Evolutionary conservation across 352 stramenopile species (phyloP), one percentile per base, ranked within the genome.

Genomic region (Blastocystis sp.): DNA sequence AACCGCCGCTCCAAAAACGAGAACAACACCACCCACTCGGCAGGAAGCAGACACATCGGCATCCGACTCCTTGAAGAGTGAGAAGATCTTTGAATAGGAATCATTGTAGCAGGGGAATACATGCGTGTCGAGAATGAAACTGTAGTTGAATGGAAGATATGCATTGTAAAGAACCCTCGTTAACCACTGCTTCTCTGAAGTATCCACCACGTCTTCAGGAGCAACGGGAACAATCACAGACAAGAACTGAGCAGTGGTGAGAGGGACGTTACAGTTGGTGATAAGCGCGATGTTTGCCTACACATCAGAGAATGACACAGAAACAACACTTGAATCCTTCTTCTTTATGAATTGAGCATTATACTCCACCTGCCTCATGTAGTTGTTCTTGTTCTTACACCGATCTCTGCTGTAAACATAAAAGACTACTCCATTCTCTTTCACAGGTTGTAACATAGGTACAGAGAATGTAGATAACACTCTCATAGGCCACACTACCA

Each of bases 121-220:
- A 42, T 71, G 64, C 43, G 64, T 40, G 24, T 71, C 64, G 24
- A 71, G n/a, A 3, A 38, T 38, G 24, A 71, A 71, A 40, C 43
- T 71, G n/a, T 48, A 11, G 34, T 43, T 9, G 24, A 71, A 71
- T 17, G 64, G 64, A 71, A 38, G 64, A 71, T 71, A 71, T 3
- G 64, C 64, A 10, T 71, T 71, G n/a, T 71, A 71, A 17, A 71
- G 43, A n/a, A 71, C 45, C 1, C 64, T n/a, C 34, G 64, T 71
- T 21, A 38, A 21, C 64, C 64, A 71, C 45, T 71, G 64, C 17
- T 60, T 60, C 7, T 17, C 52, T 21, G 14, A 71, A 7, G 24
- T 11, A 71, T 17, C 24, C 24, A 3, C 34, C n/a, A 71, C 14
- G 43, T 71, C 64, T n/a, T 17, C 14, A 21, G 34, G 24, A 11